Evolutionary conservation across 2,329 filamentous ascomycete genomes (phyloP).

Genomic region (Pseudogymnoascus pannorum): DNA sequence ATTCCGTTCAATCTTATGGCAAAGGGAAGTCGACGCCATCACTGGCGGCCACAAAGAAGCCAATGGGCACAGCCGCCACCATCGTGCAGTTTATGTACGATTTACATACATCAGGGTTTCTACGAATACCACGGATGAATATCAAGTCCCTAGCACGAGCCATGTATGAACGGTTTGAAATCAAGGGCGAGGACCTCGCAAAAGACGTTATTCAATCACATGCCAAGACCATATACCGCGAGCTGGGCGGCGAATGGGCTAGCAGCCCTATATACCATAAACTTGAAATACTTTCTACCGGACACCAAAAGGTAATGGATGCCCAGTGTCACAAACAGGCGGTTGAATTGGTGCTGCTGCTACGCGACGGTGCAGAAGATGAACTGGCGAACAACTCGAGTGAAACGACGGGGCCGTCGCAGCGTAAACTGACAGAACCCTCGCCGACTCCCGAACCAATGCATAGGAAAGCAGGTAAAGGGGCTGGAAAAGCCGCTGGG

Average conservation of each 20-base stretch:
- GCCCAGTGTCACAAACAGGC: background rate
- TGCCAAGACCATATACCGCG: slow-evolving; percentile 9
- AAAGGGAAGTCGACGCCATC: background rate
- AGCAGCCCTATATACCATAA: slow-evolving; percentile 8
- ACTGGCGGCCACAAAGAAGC: background rate
- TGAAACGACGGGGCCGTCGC: background rate
- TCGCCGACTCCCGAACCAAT: background rate
- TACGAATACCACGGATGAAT: slow-evolving; percentile 8
- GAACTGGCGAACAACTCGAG: background rate
- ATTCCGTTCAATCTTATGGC: background rate
- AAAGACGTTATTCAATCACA: slow-evolving; percentile 10
- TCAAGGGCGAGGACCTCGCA: slow-evolving; percentile 7
- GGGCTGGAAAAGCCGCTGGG: background rate
- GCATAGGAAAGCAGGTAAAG: background rate
- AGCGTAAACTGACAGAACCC: background rate
- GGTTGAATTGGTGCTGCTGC: background rate
- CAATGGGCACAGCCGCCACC: background rate
- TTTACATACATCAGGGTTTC: background rate
- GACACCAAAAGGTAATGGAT: background rate
- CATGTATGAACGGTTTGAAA: slow-evolving; percentile 10
- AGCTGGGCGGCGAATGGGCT: slow-evolving; percentile 9
- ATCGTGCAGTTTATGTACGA: slow-evolving; percentile 10
- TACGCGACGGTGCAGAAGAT: background rate
- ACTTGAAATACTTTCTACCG: background rate
- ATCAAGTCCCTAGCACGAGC: slow-evolving; percentile 4